These are phyloP conservation scores for Fusarium floridanum DNA, from an alignment of 2,329 filamentous ascomycete genomes.

Conservation along the genomic window DNA sequence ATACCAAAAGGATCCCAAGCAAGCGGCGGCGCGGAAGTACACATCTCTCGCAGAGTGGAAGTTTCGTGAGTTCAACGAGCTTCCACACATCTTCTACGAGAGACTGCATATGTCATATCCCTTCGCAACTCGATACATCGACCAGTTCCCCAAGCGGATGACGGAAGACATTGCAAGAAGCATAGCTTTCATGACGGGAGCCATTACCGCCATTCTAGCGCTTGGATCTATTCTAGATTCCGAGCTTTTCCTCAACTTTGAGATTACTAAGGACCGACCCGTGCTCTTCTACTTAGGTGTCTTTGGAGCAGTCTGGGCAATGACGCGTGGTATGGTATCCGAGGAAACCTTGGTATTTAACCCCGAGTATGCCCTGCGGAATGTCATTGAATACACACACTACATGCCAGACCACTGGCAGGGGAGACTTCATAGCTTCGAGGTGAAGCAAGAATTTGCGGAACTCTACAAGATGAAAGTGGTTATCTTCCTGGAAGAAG, in stretches of 20 bases:
- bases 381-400: slow-evolving; percentile 93
- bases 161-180: slow-evolving; percentile 87
- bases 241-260: slow-evolving; percentile 90
- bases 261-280: slow-evolving; percentile 89
- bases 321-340: slow-evolving; percentile 84
- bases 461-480: slow-evolving; percentile 92
- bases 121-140: slow-evolving; percentile 90
- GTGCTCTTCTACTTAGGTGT: slow-evolving; percentile 91
- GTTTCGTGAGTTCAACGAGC: slow-evolving; percentile 97
- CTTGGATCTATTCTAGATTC: slow-evolving; percentile 89
- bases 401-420: slow-evolving; percentile 93
- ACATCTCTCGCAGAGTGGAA: slow-evolving; percentile 97
- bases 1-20: slow-evolving; percentile 92
- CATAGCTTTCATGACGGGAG: slow-evolving; percentile 87
- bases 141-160: slow-evolving; percentile 97
- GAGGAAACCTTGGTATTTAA: slow-evolving; percentile 93
- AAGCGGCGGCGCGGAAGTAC: slow-evolving; percentile 86
- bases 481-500: slow-evolving; percentile 91
- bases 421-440: slow-evolving; percentile 89
- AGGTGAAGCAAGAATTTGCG: slow-evolving; percentile 92
- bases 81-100: slow-evolving; percentile 91
- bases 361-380: slow-evolving; percentile 87
- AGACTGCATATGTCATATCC: slow-evolving; percentile 95
- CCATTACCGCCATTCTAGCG: slow-evolving; percentile 86
- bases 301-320: slow-evolving; percentile 85